Conservation (phyloP, 139 green algal genomes). For the Pleodorina starrii region DNA sequence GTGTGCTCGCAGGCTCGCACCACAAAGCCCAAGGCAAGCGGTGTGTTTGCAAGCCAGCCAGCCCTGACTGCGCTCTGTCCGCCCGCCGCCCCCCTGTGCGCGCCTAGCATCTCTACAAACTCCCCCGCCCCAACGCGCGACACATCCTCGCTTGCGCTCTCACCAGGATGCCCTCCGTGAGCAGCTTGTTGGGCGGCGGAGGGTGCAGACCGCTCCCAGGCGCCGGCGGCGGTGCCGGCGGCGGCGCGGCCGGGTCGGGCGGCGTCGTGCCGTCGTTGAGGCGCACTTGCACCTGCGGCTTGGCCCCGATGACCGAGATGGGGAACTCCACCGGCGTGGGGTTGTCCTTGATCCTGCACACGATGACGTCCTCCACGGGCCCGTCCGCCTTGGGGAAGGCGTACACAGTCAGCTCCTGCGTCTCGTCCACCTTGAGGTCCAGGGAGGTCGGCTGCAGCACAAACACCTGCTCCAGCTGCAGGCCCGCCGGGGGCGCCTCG, state of each 20-base stretch:
- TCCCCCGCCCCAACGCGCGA: no score
- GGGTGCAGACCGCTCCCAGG: no score
- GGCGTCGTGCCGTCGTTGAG: constrained; percentile 59
- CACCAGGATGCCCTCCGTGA: constrained; percentile 64
- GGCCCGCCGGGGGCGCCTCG: neutral
- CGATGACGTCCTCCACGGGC: constrained; percentile 66
- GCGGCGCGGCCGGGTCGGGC: neutral
- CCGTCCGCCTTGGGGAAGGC: constrained; percentile 75
- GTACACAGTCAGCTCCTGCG: constrained; percentile 74
- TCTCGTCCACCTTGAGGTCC: constrained; percentile 76
- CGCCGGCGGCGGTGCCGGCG: no score
- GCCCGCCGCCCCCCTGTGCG: no score
- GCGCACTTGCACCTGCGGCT: constrained; percentile 63
- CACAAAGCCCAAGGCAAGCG: no score
- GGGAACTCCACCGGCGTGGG: constrained; percentile 79
- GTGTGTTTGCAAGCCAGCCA: no score
- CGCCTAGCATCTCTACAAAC: no score
- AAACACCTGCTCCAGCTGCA: constrained; percentile 60
- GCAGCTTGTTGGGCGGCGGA: constrained; percentile 54
- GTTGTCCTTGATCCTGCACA: constrained; percentile 80
- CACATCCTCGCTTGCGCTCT: no score
- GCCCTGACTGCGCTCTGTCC: no score
- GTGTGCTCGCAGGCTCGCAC: no score
- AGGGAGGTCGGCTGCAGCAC: constrained; percentile 62
- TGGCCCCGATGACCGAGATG: constrained; percentile 74